Evolutionary conservation across 176 grass and related monocot species (phyloP).

Genomic region (Oropetium thomaeum): DNA sequence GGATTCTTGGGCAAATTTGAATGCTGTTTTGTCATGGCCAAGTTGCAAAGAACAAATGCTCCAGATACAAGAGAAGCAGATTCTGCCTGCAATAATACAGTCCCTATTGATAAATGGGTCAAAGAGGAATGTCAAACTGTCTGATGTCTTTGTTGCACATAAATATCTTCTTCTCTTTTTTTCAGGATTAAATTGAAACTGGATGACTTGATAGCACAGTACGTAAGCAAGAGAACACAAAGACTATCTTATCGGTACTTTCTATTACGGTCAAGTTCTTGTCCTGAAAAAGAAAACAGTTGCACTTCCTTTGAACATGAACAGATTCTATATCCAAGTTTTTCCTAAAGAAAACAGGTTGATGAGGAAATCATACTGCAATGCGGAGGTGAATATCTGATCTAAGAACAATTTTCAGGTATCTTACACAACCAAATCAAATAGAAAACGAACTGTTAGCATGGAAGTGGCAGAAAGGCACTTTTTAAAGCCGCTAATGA

Average conservation of each 20-base stretch:
- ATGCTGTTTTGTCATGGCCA: not conserved
- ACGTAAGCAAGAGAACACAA: not conserved
- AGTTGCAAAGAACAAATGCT: slow-evolving; percentile 30
- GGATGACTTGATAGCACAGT: not conserved
- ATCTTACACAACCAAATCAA: not conserved
- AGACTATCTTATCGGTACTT: not conserved
- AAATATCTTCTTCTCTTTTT: not conserved
- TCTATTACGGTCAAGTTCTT: not conserved
- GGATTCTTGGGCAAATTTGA: not conserved
- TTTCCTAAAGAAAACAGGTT: too few species aligned
- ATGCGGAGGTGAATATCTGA: not conserved
- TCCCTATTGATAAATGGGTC: not conserved
- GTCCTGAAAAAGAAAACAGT: not conserved
- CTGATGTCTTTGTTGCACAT: not conserved
- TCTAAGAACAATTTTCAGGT: not conserved
- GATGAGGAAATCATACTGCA: not conserved
- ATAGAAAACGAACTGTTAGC: not conserved
- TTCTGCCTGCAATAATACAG: slow-evolving; percentile 9
- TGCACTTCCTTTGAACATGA: not conserved
- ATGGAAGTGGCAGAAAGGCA: slow-evolving; percentile 1
- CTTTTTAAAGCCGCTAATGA: slow-evolving; percentile 9
- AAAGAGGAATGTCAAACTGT: slow-evolving; percentile 24
- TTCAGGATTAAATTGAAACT: not conserved
- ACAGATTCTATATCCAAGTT: not conserved
- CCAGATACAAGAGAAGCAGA: not conserved